Percentiles rank a stretch among this genome's conserved stretches.
Conservation (phyloP, 371 early-diverging fungal genomes). For the Parasitella parasitica region DNA sequence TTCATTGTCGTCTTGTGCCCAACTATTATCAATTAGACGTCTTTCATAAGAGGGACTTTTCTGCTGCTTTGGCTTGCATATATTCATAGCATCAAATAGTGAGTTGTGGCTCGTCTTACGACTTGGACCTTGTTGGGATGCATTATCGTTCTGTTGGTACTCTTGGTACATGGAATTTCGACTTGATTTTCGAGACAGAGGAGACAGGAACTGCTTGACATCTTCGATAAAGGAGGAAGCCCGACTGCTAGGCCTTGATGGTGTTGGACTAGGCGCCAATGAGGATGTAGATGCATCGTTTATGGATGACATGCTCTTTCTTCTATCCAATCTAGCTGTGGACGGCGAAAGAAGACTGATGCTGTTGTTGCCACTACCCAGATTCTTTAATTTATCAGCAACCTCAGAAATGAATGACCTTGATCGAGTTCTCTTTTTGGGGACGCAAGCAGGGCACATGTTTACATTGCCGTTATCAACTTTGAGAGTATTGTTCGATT, state of each 20-base stretch:
- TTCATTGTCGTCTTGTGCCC: constrained; percentile 3
- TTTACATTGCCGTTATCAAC: background rate
- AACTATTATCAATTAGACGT: background rate
- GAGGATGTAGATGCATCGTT: background rate
- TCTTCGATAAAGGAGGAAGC: constrained; percentile 30
- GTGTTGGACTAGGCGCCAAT: constrained; percentile 6
- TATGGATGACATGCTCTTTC: constrained; percentile 26
- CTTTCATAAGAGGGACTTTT: constrained; percentile 12
- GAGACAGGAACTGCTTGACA: constrained; percentile 22
- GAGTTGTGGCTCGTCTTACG: constrained; percentile 21
- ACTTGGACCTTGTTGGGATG: background rate
- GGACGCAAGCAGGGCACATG: constrained; percentile 7
- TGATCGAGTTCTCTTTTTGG: constrained; percentile 14
- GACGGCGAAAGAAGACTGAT: constrained; percentile 1
- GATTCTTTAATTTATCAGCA: constrained; percentile 23
- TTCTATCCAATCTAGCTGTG: background rate
- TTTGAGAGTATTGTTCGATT: background rate
- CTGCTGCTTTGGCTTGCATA: constrained; percentile 18
- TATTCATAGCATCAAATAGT: constrained; percentile 17
- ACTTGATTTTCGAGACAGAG: constrained; percentile 25
- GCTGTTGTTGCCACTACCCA: background rate
- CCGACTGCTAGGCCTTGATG: constrained; percentile 19
- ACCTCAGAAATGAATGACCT: constrained; percentile 18
- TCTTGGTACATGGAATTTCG: constrained; percentile 20
- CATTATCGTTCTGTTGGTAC: background rate